Evolutionary conservation across 2,329 filamentous ascomycete species (phyloP), one percentile per base, ranked within the genome.

Genomic region (Conoideocrella luteorostrata): DNA sequence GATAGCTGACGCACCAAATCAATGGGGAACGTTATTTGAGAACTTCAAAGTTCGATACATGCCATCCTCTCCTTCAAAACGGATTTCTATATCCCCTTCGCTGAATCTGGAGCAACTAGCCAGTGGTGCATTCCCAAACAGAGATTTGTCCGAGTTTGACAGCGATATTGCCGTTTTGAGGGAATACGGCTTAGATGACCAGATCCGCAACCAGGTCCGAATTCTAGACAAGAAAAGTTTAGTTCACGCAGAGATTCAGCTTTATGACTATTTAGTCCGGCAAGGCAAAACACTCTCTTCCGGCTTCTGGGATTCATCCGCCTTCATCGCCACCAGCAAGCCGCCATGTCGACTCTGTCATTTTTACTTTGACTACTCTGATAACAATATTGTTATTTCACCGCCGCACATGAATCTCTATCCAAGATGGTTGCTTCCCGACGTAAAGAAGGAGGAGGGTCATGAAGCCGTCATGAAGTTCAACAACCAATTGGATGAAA

Each of bases 331-430:
- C 6, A 50, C 50, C 21, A 65, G 60, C 33, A 35, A 35, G 33
- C 33, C 33, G 7, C 33, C 33, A 15, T 35, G 33, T 33, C 50
- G 55, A 0, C 54, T 66, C 2, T 67, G 64, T 21, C 20, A 52
- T 2, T 54, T 57, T 21, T 66, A 64, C 22, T 61, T 67, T 15
- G 15, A 28, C 0, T 21, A 24, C 2, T 38, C 41, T 1, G 11
- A 9, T 0, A 46, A 47, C 0, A 53, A 58, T n/a, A 39, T 52
- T 3, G 20, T 42, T 3, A 49, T 61, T 4, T 52, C 58, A 2
- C 22, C 48, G 2, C 42, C 56, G 4, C 64, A 66, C 39, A 17
- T 49, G 3, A 67, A 66, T 7, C 39, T 66, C 1, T 66, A 67
- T 45, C 26, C 43, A 11, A 58, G 57, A 15, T 67, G 64, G 63